phyloP scores from a whole-genome alignment of 441 rosid species.

The Jatropha multifida region DNA sequence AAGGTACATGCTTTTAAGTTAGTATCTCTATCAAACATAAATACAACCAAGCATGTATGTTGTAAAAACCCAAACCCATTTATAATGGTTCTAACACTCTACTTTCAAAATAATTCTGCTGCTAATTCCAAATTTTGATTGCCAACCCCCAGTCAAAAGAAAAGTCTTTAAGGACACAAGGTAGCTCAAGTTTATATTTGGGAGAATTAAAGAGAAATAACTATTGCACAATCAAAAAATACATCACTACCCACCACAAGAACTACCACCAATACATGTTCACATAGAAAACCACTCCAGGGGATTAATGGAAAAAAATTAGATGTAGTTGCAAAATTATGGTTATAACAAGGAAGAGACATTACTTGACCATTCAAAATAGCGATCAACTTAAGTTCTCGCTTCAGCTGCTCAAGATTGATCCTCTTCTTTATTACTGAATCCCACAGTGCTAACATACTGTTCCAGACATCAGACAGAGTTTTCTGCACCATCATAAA shows the following conservation, averaged over 20 bases:
- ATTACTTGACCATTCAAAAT: slow-evolving; percentile 70
- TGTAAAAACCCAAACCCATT: background rate
- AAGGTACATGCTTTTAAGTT: background rate
- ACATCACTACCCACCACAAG: background rate
- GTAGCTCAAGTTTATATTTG: background rate
- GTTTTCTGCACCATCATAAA: slow-evolving; percentile 57
- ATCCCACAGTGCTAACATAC: slow-evolving; percentile 61
- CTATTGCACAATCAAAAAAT: background rate
- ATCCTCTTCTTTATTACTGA: slow-evolving; percentile 67
- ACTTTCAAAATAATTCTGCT: background rate
- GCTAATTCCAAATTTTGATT: background rate
- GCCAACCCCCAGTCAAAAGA: background rate
- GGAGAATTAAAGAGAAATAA: background rate
- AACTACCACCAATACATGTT: background rate
- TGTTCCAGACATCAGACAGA: slow-evolving; percentile 65
- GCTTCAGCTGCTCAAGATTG: slow-evolving; percentile 63
- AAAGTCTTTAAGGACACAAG: background rate
- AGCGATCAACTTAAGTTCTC: slow-evolving; percentile 71
- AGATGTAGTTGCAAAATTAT: background rate
- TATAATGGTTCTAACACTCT: background rate
- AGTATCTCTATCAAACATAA: background rate
- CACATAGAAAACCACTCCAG: slow-evolving; percentile 1
- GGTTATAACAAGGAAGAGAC: slow-evolving; percentile 22
- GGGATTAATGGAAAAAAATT: background rate
- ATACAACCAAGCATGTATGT: background rate